phyloP scores from a whole-genome alignment of 139 green algal genomes.

The Coelastrella sp. region DNA sequence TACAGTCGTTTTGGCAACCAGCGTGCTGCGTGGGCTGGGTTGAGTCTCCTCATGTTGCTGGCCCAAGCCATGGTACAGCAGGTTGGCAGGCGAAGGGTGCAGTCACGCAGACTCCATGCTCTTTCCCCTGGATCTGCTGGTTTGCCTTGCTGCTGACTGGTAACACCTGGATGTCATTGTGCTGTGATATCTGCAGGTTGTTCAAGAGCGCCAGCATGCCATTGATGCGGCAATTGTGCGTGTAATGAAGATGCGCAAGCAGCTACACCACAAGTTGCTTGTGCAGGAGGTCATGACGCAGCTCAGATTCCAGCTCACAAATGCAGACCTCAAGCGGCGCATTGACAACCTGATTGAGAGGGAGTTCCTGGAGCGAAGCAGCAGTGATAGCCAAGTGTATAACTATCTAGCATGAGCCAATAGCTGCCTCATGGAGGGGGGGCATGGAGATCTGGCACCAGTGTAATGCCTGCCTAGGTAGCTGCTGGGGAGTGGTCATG shows the following conservation, averaged over 20 bases:
- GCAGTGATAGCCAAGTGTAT: slow-evolving; percentile 83
- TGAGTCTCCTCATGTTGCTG: no score
- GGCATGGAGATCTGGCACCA: no score
- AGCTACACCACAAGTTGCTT: slow-evolving; percentile 94
- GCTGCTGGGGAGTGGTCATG: no score
- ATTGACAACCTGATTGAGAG: slow-evolving; percentile 99
- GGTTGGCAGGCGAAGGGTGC: no score
- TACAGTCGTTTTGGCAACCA: no score
- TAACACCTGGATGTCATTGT: not conserved
- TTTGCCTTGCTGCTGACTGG: no score
- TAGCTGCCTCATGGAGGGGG: not conserved
- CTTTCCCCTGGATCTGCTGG: no score
- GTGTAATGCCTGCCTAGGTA: no score
- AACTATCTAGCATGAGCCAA: slow-evolving; percentile 76
- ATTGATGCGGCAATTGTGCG: slow-evolving; percentile 98
- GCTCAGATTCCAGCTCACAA: slow-evolving; percentile 96
- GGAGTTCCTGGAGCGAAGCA: slow-evolving; percentile 96
- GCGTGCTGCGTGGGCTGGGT: no score
- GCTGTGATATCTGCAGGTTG: slow-evolving; percentile 66
- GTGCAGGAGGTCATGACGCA: slow-evolving; percentile 93
- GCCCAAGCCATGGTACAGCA: no score
- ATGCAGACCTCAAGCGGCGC: slow-evolving; percentile 95
- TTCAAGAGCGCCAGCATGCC: slow-evolving; percentile 94
- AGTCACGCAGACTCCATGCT: no score
- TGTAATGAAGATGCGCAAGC: slow-evolving; percentile 99